phyloP scores from a whole-genome alignment of 306 rosid species.

The Glycine tomentella region DNA sequence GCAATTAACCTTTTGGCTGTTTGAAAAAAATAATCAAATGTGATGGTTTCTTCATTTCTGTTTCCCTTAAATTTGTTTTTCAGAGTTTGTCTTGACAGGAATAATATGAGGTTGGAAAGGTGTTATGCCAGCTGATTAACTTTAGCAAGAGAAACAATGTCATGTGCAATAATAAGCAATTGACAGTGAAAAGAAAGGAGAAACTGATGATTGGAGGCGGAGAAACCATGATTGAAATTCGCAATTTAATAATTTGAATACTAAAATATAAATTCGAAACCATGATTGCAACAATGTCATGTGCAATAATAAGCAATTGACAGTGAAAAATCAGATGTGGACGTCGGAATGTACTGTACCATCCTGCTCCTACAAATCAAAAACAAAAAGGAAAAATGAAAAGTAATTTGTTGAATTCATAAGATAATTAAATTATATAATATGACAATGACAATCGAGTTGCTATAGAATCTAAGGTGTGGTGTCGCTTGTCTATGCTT shows the following conservation, averaged over 20 bases:
- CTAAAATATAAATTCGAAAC: neutral
- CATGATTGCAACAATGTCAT: constrained; percentile 31
- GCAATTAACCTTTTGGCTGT: too few relatives aligned
- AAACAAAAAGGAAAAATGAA: neutral
- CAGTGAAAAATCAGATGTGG: neutral
- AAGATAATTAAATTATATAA: neutral
- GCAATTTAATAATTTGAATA: neutral
- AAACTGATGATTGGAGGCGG: constrained; percentile 8
- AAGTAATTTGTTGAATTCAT: neutral
- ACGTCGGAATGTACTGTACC: constrained; percentile 12
- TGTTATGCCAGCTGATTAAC: constrained; percentile 48
- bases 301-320: constrained; percentile 39
- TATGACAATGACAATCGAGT: neutral
- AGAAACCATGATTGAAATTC: neutral
- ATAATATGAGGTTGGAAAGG: constrained; percentile 51
- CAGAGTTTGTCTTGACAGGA: constrained; percentile 7
- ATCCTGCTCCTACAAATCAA: neutral
- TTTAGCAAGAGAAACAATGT: constrained; percentile 25
- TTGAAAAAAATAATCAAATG: too few relatives aligned
- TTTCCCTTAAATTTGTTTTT: neutral
- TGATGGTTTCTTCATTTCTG: too few relatives aligned
- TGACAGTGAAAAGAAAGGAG: constrained; percentile 36
- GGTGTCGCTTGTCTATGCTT: neutral
- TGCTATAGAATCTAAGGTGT: neutral
- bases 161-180: constrained; percentile 43